Percentiles rank a stretch among this genome's conserved stretches.
Evolutionary conservation across 331 rosid species (phyloP).

Genomic region (Quercus phellos): DNA sequence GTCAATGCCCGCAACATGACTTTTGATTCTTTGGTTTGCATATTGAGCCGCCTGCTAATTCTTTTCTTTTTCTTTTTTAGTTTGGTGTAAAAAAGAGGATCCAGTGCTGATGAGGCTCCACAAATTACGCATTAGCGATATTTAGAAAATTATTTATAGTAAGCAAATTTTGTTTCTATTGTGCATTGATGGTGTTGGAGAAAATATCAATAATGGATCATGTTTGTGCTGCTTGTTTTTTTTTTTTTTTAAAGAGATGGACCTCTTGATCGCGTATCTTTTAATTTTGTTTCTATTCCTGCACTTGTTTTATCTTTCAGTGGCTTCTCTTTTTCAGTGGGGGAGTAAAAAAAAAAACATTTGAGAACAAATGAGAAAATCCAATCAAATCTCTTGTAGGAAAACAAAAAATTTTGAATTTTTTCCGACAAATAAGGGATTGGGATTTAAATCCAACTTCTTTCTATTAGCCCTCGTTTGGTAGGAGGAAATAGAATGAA

Average conservation of each 20-base stretch:
- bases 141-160: background rate
- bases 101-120: background rate
- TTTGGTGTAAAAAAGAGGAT: background rate
- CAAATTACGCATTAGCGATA: background rate
- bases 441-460: too few relatives aligned
- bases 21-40: background rate
- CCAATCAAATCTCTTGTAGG: background rate
- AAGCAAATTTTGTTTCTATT: background rate
- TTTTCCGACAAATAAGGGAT: too few relatives aligned
- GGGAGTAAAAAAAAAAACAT: background rate
- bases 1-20: background rate
- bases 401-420: too few relatives aligned
- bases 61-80: background rate
- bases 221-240: background rate
- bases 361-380: background rate
- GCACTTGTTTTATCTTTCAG: slow-evolving; percentile 23
- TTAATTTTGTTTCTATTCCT: slow-evolving; percentile 3
- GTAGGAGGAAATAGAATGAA: too few relatives aligned
- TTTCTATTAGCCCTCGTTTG: too few relatives aligned
- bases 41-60: background rate
- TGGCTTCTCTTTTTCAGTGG: background rate
- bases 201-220: background rate
- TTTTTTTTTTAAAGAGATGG: background rate
- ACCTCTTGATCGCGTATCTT: slow-evolving; percentile 1
- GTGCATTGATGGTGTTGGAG: background rate